Base-by-base conservation (phyloP, 352 stramenopile genomes). In the Phytophthora pini region DNA sequence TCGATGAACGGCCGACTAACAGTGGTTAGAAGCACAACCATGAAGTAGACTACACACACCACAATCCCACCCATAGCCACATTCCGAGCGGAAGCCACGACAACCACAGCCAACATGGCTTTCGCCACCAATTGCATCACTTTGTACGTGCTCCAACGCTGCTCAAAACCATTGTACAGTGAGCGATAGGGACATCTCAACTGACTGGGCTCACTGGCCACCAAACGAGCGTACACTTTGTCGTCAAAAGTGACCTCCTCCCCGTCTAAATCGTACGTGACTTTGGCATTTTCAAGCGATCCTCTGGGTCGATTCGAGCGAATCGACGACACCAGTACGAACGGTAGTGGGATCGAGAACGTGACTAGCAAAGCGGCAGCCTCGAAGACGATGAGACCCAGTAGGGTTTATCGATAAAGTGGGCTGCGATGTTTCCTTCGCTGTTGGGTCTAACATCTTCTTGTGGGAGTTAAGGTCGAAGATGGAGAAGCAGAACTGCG, bases 91-190 rank as follows among this genome's bases (percentile, higher is more conserved):
- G 66, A 50, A 15, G 27, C 56, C 2, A 78, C 61, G 5, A 74
- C 51, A 15, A 86, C 45, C 4, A 70, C 44, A 22, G 66, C 75
- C 8, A 82, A 29, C 12, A 80, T 54, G 13, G 77, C 65, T 38
- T 84, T 87, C 12, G 72, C 68, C 8, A 79, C 39, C 5, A 87
- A 48, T 54, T 80, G 66, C 24, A 79, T 63, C 0, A 84, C 70
- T 43, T 82, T 82, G 60, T 84, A 87, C 31, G 70, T 66, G 24
- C 62, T 71, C 78, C 75, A 84, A 29, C 65, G 64, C 46, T 61
- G 65, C 52, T 87, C 78, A 24, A 82, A 84, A 7, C 78, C 75
- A 7, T 56, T 65, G 59, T 87, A 87, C 12, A 87, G 67, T 49
- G 77, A 82, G 5, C 69, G 65, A 48, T 82, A 87, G 1, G 78